Percentiles rank a stretch among this genome's conserved stretches.
Conservation (phyloP, 139 green algal species). For the Yamagishiella unicocca region DNA sequence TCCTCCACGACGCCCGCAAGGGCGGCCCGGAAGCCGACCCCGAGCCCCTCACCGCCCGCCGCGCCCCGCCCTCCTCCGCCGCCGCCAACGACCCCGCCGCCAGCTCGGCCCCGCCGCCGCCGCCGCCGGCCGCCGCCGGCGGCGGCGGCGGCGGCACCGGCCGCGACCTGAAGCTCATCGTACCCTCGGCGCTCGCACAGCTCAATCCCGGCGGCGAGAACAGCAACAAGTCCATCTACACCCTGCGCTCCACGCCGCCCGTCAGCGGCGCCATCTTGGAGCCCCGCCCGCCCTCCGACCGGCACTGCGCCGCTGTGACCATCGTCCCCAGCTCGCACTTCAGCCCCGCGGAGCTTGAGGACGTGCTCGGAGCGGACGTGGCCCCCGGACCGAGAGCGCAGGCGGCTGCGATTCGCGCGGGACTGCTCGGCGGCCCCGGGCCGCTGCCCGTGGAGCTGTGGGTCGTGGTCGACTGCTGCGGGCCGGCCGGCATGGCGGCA, state of each 20-base stretch:
- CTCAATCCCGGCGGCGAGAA: background rate
- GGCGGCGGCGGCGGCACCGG: background rate
- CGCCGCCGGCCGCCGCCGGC: background rate
- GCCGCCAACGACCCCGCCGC: background rate
- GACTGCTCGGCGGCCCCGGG: background rate
- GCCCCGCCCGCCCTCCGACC: background rate
- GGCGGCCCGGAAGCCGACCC: background rate
- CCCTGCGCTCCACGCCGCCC: background rate
- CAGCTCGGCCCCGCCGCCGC: background rate
- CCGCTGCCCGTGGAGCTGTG: background rate
- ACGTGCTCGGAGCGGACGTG: background rate
- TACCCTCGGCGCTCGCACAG: background rate
- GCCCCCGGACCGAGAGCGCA: slow-evolving; percentile 22
- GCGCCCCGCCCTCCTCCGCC: too few species aligned
- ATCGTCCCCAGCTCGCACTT: slow-evolving; percentile 33
- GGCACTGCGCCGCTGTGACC: slow-evolving; percentile 18
- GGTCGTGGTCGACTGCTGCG: slow-evolving; percentile 12
- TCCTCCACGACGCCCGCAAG: slow-evolving; percentile 36
- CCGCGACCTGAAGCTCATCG: background rate
- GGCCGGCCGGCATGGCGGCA: slow-evolving; percentile 1
- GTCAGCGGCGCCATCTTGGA: background rate
- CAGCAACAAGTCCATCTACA: background rate
- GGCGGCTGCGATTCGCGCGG: background rate
- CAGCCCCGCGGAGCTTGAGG: slow-evolving; percentile 24
- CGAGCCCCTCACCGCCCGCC: background rate